Evolutionary conservation across 1,139 yeast species (phyloP).

Genomic region (Suhomyces panamericanus): DNA sequence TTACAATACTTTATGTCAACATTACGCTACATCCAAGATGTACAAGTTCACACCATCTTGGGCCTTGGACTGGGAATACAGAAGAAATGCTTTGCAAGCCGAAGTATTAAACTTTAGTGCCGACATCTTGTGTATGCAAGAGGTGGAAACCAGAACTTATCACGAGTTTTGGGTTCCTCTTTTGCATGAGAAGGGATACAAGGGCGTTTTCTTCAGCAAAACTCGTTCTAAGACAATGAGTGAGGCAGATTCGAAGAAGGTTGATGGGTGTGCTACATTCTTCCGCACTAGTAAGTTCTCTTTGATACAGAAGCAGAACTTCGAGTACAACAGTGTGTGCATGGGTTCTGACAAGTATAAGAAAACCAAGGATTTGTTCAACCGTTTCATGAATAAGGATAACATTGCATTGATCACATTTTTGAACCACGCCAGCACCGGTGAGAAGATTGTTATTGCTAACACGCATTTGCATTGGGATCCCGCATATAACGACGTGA

Average conservation of each 20-base stretch:
- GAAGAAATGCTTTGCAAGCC: constrained; percentile 71
- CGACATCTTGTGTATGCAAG: constrained; percentile 90
- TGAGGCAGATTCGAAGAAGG: constrained; percentile 79
- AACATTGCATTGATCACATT: constrained; percentile 83
- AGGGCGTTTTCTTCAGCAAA: constrained; percentile 80
- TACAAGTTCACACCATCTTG: constrained; percentile 95
- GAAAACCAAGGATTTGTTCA: constrained; percentile 91
- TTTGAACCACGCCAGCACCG: constrained; percentile 71
- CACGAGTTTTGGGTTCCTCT: constrained; percentile 85
- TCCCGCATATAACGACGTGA: constrained; percentile 94
- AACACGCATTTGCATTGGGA: constrained; percentile 99
- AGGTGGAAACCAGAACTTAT: constrained; percentile 84
- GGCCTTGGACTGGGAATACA: constrained; percentile 95
- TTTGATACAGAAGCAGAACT: constrained; percentile 65
- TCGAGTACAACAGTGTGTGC: constrained; percentile 88
- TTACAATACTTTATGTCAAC: constrained; percentile 92
- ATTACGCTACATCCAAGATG: constrained; percentile 89
- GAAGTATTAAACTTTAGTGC: constrained; percentile 66
- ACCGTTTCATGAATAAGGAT: constrained; percentile 95
- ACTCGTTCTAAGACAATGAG: constrained; percentile 92
- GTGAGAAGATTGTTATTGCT: constrained; percentile 70
- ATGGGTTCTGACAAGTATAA: constrained; percentile 86
- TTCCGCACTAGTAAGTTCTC: constrained; percentile 70
- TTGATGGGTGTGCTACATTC: constrained; percentile 96
- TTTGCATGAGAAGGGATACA: constrained; percentile 72